Percentiles rank a stretch among this genome's conserved stretches.
These are phyloP conservation scores for Globisporangium parvum DNA, from an alignment of 352 stramenopile species.

Conservation along the genomic window DNA sequence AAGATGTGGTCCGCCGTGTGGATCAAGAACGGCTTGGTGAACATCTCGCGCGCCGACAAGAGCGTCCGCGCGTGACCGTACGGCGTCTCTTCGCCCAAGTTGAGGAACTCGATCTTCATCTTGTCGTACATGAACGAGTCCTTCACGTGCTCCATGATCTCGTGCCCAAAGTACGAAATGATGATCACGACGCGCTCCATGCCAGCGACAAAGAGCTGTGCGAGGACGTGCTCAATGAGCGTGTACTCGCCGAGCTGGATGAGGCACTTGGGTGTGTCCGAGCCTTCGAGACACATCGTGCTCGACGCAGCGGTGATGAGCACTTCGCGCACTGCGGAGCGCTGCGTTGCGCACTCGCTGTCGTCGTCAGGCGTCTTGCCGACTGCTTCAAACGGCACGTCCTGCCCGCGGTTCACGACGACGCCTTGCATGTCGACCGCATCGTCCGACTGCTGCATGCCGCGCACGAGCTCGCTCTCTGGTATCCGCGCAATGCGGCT, in stretches of 20 bases:
- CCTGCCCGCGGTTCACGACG: slow-evolving; percentile 66
- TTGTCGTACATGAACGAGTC: slow-evolving; percentile 63
- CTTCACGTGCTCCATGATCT: slow-evolving; percentile 62
- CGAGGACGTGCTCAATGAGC: slow-evolving; percentile 75
- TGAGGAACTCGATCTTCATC: slow-evolving; percentile 83
- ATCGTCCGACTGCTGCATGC: slow-evolving; percentile 48
- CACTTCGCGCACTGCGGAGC: slow-evolving; percentile 36
- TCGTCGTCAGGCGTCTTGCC: slow-evolving; percentile 13
- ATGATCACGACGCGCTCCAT: slow-evolving; percentile 78
- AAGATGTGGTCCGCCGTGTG: slow-evolving; percentile 85
- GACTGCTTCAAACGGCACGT: slow-evolving; percentile 70
- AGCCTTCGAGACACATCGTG: slow-evolving; percentile 41
- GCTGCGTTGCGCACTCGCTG: not conserved
- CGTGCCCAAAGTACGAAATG: slow-evolving; percentile 43
- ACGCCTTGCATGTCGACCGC: slow-evolving; percentile 72
- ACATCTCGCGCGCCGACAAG: slow-evolving; percentile 72
- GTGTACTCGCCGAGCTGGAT: slow-evolving; percentile 67
- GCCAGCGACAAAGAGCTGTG: slow-evolving; percentile 66
- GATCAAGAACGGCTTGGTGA: slow-evolving; percentile 77
- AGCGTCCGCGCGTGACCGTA: slow-evolving; percentile 67
- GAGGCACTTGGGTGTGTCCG: slow-evolving; percentile 61
- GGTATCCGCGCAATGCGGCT: slow-evolving; percentile 44
- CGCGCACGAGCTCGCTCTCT: slow-evolving; percentile 38
- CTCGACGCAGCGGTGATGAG: slow-evolving; percentile 60
- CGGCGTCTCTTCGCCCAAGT: slow-evolving; percentile 69